Evolutionary conservation across 495 filamentous ascomycete genomes (phyloP).

Genomic region (Tuber indicum): DNA sequence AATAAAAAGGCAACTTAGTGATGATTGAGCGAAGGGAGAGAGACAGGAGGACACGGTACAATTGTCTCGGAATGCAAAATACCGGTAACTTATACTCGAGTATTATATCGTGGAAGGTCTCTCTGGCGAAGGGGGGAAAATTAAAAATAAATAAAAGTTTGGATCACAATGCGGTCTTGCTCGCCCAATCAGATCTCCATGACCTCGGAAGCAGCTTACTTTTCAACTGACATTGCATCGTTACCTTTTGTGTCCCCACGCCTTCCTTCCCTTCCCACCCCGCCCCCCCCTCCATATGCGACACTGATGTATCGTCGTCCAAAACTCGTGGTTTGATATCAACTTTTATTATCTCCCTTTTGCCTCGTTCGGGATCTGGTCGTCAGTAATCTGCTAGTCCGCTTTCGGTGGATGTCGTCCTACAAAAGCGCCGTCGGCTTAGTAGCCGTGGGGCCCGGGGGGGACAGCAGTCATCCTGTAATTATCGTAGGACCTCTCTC

Average conservation of each 20-base stretch:
- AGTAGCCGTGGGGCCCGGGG: background rate
- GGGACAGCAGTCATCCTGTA: background rate
- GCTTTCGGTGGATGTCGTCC: background rate
- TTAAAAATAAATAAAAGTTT: slow-evolving; percentile 4
- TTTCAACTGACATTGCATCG: background rate
- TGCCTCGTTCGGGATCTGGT: background rate
- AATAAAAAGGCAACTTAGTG: background rate
- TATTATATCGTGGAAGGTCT: background rate
- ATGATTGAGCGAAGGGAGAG: background rate
- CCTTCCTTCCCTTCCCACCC: background rate
- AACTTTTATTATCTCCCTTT: background rate
- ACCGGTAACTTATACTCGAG: background rate
- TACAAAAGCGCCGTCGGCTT: background rate
- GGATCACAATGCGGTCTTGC: slow-evolving; percentile 30
- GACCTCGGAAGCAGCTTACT: slow-evolving; percentile 12
- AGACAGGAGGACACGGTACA: background rate
- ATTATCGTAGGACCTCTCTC: background rate
- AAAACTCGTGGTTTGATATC: background rate
- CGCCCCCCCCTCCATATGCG: background rate
- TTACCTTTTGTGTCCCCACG: slow-evolving; percentile 14
- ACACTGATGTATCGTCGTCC: background rate
- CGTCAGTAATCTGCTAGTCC: background rate
- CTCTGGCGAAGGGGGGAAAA: background rate
- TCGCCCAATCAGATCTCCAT: slow-evolving; percentile 22
- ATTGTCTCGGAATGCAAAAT: background rate